Conservation (phyloP, 495 filamentous ascomycete species). For the Astrocystis sublimbata region DNA sequence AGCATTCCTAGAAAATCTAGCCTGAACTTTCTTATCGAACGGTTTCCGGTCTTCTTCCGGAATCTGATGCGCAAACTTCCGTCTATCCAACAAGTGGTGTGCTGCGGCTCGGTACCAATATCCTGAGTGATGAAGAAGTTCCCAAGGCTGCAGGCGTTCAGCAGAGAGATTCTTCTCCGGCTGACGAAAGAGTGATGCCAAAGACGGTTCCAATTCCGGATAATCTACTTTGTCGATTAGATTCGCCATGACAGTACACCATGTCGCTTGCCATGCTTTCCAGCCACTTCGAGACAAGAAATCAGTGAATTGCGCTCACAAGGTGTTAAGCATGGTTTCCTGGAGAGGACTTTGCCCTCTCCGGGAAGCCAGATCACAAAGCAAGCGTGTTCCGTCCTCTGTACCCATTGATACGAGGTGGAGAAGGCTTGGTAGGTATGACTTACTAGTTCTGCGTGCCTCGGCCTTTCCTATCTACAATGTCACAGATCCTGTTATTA, state of each 20-base stretch:
- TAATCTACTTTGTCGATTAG: slow-evolving; percentile 65
- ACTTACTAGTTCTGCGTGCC: slow-evolving; percentile 69
- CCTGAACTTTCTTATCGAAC: slow-evolving; percentile 66
- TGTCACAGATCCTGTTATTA: slow-evolving; percentile 64
- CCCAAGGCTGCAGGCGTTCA: slow-evolving; percentile 73
- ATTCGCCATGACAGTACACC: slow-evolving; percentile 79
- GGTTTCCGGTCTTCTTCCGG: slow-evolving; percentile 71
- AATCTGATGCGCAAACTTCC: slow-evolving; percentile 63
- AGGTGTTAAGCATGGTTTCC: neutral
- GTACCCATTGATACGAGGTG: neutral
- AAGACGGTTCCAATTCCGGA: slow-evolving; percentile 42
- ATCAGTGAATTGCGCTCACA: neutral
- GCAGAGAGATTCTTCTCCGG: slow-evolving; percentile 69
- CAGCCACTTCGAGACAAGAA: slow-evolving; percentile 51
- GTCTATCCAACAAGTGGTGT: slow-evolving; percentile 62
- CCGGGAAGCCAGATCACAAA: neutral
- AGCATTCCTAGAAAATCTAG: slow-evolving; percentile 64
- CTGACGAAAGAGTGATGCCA: slow-evolving; percentile 50
- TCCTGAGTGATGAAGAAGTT: slow-evolving; percentile 80
- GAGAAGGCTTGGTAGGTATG: neutral
- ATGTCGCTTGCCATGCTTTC: slow-evolving; percentile 84
- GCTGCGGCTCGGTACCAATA: slow-evolving; percentile 81
- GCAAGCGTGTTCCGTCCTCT: neutral
- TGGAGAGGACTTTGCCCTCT: neutral
- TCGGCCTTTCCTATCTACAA: slow-evolving; percentile 78